Evolutionary conservation across 208 protist genomes (phyloP), one percentile per base, ranked within the genome.

Genomic region (Trypanosoma mega): DNA sequence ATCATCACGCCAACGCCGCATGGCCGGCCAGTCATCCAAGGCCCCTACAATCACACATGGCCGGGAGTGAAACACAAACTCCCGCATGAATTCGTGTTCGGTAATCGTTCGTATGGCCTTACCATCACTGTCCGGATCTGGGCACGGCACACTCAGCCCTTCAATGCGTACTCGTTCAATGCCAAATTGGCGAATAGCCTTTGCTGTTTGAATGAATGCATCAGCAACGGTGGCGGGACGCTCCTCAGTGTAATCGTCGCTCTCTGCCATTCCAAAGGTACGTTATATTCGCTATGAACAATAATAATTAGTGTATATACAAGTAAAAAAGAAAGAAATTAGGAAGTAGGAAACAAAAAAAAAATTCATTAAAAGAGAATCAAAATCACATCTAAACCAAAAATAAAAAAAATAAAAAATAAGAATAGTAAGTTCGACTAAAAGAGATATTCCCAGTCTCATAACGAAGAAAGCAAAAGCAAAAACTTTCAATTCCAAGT

Each of bases 51-150:
- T 89, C 9, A 95, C 72, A 50, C 83, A 91, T 14, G 88, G 88
- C 0, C 84, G 78, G 0, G 76, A 87, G 54, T 86, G 82, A 41
- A 91, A 90, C 12, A 95, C 85, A 71, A 84, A 95, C 56, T 90
- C 78, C 29, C 81, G 74, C 82, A 91, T 88, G 51, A 95, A 95
- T 37, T 89, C 70, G 58, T 86, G 71, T 63, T 90, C 78, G 18
- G 76, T 87, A 2, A 92, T 49, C 14, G 71, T 65, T 9, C 79
- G 75, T 6, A 76, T 34, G 1, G 50, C 59, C 23, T 75, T 59
- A 1, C 50, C 63, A 12, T 37, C 18, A 45, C 29, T 68, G 46
- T 31, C 29, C 0, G 34, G 16, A 44, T 24, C 8, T 30, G 31
- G 2, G 5, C 44, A 34, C 46, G 21, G n/a, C n/a, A 21, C 4